These are phyloP conservation scores for Colletotrichum gloeosporioides DNA, from an alignment of 2,329 filamentous ascomycete species.

Conservation along the genomic window DNA sequence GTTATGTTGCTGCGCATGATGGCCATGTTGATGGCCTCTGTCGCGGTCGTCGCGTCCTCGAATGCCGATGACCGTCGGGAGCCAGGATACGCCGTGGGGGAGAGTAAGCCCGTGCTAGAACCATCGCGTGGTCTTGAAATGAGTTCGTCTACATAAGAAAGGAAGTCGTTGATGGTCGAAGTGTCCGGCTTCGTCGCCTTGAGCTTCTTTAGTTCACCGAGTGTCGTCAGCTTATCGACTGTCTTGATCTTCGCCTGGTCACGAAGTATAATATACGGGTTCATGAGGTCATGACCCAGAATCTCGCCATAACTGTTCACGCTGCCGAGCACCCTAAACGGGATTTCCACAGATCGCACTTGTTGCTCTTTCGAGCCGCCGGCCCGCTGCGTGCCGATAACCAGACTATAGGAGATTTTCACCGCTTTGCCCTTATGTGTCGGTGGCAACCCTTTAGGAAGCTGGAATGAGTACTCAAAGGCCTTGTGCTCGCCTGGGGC, in stretches of 20 bases:
- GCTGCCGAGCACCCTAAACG: slow-evolving; percentile 91
- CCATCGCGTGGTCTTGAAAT: slow-evolving; percentile 64
- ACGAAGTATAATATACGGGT: slow-evolving; percentile 86
- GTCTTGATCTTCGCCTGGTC: slow-evolving; percentile 77
- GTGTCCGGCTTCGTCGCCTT: slow-evolving; percentile 18
- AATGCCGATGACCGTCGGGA: slow-evolving; percentile 61
- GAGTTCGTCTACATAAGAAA: slow-evolving; percentile 79
- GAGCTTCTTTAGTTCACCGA: slow-evolving; percentile 21
- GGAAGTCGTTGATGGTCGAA: slow-evolving; percentile 65
- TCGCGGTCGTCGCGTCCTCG: slow-evolving; percentile 67
- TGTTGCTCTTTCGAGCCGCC: slow-evolving; percentile 80
- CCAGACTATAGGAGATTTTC: slow-evolving; percentile 89
- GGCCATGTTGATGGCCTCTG: slow-evolving; percentile 89
- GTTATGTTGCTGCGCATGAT: slow-evolving; percentile 83
- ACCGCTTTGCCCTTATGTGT: slow-evolving; percentile 91
- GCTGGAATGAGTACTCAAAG: slow-evolving; percentile 84
- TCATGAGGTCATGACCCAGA: slow-evolving; percentile 92
- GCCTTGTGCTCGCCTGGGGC: slow-evolving; percentile 87
- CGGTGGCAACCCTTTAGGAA: slow-evolving; percentile 90
- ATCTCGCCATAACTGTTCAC: slow-evolving; percentile 90
- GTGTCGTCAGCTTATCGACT: slow-evolving; percentile 41
- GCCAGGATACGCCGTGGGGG: slow-evolving; percentile 67
- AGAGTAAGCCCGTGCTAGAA: slow-evolving; percentile 67
- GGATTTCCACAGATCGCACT: slow-evolving; percentile 88
- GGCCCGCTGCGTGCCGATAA: slow-evolving; percentile 89